Base-by-base conservation (phyloP, 768 basidiomycete genomes). In the Boletus vermiculosoides region DNA sequence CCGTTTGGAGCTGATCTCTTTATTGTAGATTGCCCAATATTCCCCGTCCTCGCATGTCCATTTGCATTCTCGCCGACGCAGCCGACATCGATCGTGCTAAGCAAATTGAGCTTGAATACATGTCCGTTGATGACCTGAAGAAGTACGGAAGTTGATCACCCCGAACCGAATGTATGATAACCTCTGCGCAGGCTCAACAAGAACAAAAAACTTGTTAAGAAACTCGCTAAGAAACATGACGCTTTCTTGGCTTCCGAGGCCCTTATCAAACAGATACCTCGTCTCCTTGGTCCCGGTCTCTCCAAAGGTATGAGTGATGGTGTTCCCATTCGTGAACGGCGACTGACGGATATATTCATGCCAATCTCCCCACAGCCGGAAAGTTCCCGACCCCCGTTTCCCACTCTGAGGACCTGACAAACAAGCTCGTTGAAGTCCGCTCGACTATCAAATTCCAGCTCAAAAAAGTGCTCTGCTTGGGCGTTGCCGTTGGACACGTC, bases 381-480 rank as follows among this genome's bases (percentile, higher is more conserved):
- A 98, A 98, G 75, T 98, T 98, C 90, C 96, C 95, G 49, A 98
- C 96, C 54, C 95, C 97, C 66, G 85, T 99, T 73, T 88, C 93
- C 20, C 92, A 94, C 74, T 72, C 82, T 31, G 97, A 99, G 71
- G 96, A 98, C 76, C 78, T 99, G 54, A 67, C 69, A 71, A 89
- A 86, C 81, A 98, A 98, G 81, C 80, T 97, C 72, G 85, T 77
- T 63, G 97, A 99, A 76, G 95, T 99, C 65, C 90, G 92, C 72
- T 96, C 94, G 64, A 98, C 96, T 64, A 98, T 99, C 86, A 99
- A 98, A 81, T 98, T 98, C 91, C 96, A 98, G 83, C 85, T 98
- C 54, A 98, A 98, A 86, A 94, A 94, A 81, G 97, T 98, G 58
- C 83, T 99, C 56, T 99, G 97, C 80, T 81, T 99, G 79, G 97